Conservation (phyloP, 106 monocot genomes). For the Allium sativum region DNA sequence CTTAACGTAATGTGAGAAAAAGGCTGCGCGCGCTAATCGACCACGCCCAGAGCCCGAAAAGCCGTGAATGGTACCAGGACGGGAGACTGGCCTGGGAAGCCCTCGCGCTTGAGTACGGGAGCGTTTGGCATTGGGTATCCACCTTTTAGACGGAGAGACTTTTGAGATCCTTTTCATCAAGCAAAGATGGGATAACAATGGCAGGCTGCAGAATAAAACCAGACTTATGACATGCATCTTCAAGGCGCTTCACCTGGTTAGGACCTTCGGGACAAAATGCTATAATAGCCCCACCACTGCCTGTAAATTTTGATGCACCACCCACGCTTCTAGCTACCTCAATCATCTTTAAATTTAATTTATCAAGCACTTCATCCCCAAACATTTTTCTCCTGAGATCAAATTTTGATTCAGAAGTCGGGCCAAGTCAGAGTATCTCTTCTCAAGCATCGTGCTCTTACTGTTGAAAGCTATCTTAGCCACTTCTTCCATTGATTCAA, state of each 20-base stretch:
- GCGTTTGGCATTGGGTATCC: no score
- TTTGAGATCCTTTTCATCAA: constrained; percentile 21
- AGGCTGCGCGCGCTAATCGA: no score
- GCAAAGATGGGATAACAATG: constrained; percentile 38
- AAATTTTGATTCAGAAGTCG: constrained; percentile 44
- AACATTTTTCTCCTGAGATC: constrained; percentile 55
- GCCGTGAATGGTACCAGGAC: no score
- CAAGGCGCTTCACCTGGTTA: constrained; percentile 43
- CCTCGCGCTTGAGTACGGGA: no score
- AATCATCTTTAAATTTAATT: constrained; percentile 74
- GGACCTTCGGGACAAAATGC: constrained; percentile 64
- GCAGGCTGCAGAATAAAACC: constrained; percentile 49
- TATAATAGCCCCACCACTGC: constrained; percentile 85
- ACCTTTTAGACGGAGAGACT: constrained; percentile 8
- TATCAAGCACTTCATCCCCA: constrained; percentile 68
- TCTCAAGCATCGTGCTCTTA: constrained; percentile 41
- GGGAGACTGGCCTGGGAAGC: no score
- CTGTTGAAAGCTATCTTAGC: constrained; percentile 51
- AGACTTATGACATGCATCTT: constrained; percentile 46
- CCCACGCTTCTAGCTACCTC: constrained; percentile 72
- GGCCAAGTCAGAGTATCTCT: constrained; percentile 34
- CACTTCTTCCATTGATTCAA: constrained; percentile 76
- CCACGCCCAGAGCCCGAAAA: no score
- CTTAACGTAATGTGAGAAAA: no score
- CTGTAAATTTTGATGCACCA: constrained; percentile 80